Conservation (phyloP, 2,329 filamentous ascomycete species). For the Stagonosporopsis tanaceti region DNA sequence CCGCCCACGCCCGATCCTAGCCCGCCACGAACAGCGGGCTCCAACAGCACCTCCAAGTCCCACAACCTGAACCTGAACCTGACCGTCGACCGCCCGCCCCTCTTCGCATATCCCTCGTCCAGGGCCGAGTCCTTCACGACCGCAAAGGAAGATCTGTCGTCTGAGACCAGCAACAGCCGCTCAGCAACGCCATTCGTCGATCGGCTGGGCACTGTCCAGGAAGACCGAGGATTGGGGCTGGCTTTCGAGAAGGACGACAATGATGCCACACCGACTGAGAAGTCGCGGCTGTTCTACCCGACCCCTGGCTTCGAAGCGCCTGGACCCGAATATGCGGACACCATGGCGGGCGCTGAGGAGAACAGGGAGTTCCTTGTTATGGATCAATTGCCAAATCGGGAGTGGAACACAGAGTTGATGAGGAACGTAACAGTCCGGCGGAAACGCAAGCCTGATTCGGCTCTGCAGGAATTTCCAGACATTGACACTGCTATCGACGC, state of each 20-base stretch:
- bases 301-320: neutral
- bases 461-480: constrained; percentile 21
- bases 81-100: constrained; percentile 33
- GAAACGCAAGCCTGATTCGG: constrained; percentile 41
- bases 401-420: constrained; percentile 53
- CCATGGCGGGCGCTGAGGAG: constrained; percentile 22
- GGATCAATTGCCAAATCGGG: constrained; percentile 44
- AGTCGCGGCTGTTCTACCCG: constrained; percentile 22
- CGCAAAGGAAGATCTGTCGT: constrained; percentile 53
- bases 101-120: constrained; percentile 51
- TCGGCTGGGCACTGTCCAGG: constrained; percentile 39
- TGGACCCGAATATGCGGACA: constrained; percentile 17
- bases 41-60: constrained; percentile 22
- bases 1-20: constrained; percentile 51
- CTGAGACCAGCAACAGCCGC: constrained; percentile 43
- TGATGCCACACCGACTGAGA: constrained; percentile 45
- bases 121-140: constrained; percentile 57
- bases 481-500: neutral
- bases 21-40: constrained; percentile 42
- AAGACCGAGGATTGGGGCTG: constrained; percentile 46
- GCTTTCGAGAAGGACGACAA: constrained; percentile 44
- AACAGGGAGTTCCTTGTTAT: constrained; percentile 29
- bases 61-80: neutral
- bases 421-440: constrained; percentile 52
- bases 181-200: constrained; percentile 38